phyloP scores from a whole-genome alignment of 73 alveolate genomes.

The Symbiodinium natans region DNA sequence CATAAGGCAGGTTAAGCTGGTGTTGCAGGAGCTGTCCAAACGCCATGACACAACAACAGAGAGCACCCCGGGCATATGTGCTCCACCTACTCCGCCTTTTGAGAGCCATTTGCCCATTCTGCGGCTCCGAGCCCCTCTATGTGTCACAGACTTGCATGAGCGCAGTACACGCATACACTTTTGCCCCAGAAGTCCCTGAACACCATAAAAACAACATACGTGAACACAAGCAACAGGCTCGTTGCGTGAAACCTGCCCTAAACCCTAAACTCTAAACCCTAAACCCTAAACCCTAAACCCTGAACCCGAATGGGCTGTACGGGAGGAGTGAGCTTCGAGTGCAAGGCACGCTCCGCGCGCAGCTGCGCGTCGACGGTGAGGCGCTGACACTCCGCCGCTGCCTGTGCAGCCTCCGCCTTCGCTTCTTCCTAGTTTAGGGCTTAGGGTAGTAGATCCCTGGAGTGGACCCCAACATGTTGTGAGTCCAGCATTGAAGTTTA shows the following conservation, averaged over 20 bases:
- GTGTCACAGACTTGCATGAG: too few relatives aligned
- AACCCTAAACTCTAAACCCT: too few relatives aligned
- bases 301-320: too few relatives aligned
- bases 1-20: not conserved
- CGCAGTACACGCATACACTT: too few relatives aligned
- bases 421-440: not conserved
- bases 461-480: not conserved
- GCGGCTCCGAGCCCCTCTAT: too few relatives aligned
- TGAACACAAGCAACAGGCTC: too few relatives aligned
- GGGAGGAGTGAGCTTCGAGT: too few relatives aligned
- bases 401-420: conserved; percentile 20
- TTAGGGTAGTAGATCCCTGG: not conserved
- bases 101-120: too few relatives aligned
- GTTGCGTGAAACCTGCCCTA: too few relatives aligned
- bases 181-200: too few relatives aligned
- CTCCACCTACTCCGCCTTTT: not conserved
- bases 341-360: conserved; percentile 14
- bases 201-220: too few relatives aligned
- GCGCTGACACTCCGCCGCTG: conserved; percentile 36
- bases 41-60: not conserved
- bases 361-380: conserved; percentile 17
- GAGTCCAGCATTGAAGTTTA: not conserved
- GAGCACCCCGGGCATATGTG: not conserved
- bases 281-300: too few relatives aligned
- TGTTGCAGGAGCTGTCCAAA: not conserved